These are phyloP conservation scores for Amylostereum chailletii DNA, from an alignment of 1,284 basidiomycete genomes.

Conservation along the genomic window DNA sequence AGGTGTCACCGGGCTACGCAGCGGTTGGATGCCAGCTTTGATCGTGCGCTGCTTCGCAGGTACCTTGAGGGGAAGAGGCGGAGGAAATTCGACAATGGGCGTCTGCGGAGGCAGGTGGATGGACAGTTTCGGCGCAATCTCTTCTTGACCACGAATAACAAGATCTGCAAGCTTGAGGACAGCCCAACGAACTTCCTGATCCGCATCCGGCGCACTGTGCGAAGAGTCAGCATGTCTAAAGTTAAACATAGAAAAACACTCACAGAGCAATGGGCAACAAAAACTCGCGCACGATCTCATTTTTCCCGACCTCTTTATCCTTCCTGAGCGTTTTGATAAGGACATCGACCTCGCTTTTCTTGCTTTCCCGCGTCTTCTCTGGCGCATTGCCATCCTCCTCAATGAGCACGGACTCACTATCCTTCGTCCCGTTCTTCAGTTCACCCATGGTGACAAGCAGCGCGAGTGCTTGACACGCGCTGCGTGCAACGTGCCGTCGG, in stretches of 20 bases:
- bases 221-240: background rate
- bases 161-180: slow-evolving; percentile 90
- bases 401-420: slow-evolving; percentile 67
- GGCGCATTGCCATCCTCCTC: slow-evolving; percentile 76
- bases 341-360: slow-evolving; percentile 73
- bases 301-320: slow-evolving; percentile 80
- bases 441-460: slow-evolving; percentile 87
- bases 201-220: slow-evolving; percentile 59
- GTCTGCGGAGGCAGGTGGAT: slow-evolving; percentile 78
- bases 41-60: slow-evolving; percentile 30
- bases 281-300: slow-evolving; percentile 70
- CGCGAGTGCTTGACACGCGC: slow-evolving; percentile 81
- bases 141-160: slow-evolving; percentile 75
- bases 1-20: slow-evolving; percentile 34
- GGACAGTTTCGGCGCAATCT: slow-evolving; percentile 79
- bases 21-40: slow-evolving; percentile 34
- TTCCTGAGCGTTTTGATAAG: slow-evolving; percentile 79
- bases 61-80: slow-evolving; percentile 46
- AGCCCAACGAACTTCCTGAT: slow-evolving; percentile 86
- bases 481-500: slow-evolving; percentile 80
- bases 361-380: slow-evolving; percentile 65
- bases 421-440: slow-evolving; percentile 70
- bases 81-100: slow-evolving; percentile 54
- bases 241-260: slow-evolving; percentile 21
- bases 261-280: slow-evolving; percentile 77